Evolutionary conservation across 805 yeast genomes (phyloP), one percentile per base, ranked within the genome.

Genomic region (Hanseniaspora guilliermondii): DNA sequence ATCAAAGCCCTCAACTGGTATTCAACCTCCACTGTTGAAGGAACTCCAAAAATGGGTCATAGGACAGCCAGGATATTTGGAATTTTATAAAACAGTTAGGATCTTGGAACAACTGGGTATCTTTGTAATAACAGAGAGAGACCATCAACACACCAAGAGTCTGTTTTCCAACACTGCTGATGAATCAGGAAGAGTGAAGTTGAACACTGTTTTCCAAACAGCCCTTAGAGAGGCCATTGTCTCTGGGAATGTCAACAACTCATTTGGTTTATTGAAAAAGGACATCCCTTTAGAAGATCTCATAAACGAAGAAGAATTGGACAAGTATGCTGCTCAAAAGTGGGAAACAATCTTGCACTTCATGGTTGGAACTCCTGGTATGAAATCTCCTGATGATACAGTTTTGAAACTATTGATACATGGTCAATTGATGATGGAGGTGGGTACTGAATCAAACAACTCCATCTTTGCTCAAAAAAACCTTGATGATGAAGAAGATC

Each of bases 271-370:
- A 45, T 75, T 85, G 36, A 76, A 80, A 53, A 76, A 77, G 21
- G 70, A 75, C 38, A 72, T 73, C 8, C 49, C 56, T 3, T 37
- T 47, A 17, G 46, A 41, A 5, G 49, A 54, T 7, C 38, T 25
- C 16, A 21, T 44, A 7, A 35, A 44, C 2, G 19, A 36, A 8
- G 53, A 54, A n/a, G 49, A 54, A 22, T 27, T 54, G 17, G 94
- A 87, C 60, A 73, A 73, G 39, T 89, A 87, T 68, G 95, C 96
- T 14, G 76, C 87, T 6, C 77, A 76, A 46, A 87, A 85, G 64
- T 93, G 98, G 98, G 99, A 93, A 65, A 79, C 87, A 7, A 91
- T 93, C 60, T 73, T 93, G 61, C 97, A 93, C 73, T 93, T 83
- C 70, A 91, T 93, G 97, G 99, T 93, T 44, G 96, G 97, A 1